Evolutionary conservation across 2,329 filamentous ascomycete genomes (phyloP).

Genomic region (Pestalotiopsis sp.): DNA sequence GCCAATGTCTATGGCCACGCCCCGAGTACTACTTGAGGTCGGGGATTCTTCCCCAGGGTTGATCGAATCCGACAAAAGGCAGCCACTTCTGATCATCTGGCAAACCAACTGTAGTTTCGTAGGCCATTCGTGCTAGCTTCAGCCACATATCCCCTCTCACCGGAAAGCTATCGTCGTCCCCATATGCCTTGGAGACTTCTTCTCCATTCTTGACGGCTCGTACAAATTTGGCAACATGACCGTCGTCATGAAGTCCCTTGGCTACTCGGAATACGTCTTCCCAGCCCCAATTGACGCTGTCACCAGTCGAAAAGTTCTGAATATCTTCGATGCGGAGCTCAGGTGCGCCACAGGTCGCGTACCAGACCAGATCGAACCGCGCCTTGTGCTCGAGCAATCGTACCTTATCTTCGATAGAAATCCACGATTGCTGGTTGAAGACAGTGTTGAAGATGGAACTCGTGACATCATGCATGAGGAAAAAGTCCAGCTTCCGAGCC

Average conservation of each 20-base stretch:
- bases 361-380: conserved; percentile 63
- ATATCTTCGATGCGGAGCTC: conserved; percentile 22
- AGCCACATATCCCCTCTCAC: conserved; percentile 27
- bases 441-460: conserved; percentile 33
- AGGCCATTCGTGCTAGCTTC: conserved; percentile 21
- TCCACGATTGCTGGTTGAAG: conserved; percentile 31
- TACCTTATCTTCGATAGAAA: conserved; percentile 41
- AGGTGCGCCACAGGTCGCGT: conserved; percentile 58
- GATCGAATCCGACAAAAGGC: conserved; percentile 15
- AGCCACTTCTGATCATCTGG: conserved; percentile 18
- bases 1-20: too few species aligned
- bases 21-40: neutral
- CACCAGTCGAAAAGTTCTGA: conserved; percentile 20
- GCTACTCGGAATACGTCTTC: conserved; percentile 24
- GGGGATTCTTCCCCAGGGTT: conserved; percentile 11
- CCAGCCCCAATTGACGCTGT: conserved; percentile 24
- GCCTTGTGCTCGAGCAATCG: conserved; percentile 69
- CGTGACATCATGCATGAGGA: conserved; percentile 40
- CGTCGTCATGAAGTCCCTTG: conserved; percentile 31
- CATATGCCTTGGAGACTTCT: conserved; percentile 18
- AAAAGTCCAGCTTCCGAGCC: conserved; percentile 69
- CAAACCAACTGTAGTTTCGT: conserved; percentile 18
- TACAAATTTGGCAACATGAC: conserved; percentile 36
- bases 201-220: conserved; percentile 34
- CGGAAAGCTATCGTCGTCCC: conserved; percentile 19